Percentiles rank a stretch among this genome's conserved stretches.
Conservation (phyloP, 2,329 filamentous ascomycete genomes). For the Phoma sp. region DNA sequence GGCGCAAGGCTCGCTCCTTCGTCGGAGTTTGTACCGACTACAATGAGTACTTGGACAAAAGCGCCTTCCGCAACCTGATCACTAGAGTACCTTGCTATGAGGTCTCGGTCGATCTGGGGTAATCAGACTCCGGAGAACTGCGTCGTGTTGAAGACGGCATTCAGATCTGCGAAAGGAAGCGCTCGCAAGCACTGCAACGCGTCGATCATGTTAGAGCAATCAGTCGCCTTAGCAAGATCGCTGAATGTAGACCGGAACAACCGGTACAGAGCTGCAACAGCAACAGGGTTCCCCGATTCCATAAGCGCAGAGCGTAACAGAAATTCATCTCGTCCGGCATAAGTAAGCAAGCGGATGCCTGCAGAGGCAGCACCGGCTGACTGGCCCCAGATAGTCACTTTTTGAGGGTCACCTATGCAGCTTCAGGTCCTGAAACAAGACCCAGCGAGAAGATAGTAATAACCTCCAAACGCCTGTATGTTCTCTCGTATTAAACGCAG, state of each 20-base stretch:
- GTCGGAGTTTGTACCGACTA: not conserved
- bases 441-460: not conserved
- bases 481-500: conserved; percentile 60
- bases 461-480: conserved; percentile 26
- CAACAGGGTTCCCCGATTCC: not conserved
- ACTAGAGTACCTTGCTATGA: not conserved
- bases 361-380: conserved; percentile 58
- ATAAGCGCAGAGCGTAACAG: not conserved
- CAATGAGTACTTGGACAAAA: not conserved
- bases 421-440: not conserved
- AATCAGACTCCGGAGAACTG: not conserved
- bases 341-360: not conserved
- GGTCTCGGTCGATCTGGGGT: not conserved
- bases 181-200: not conserved
- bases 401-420: conserved; percentile 40
- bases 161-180: not conserved
- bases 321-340: not conserved
- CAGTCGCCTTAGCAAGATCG: not conserved
- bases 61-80: not conserved
- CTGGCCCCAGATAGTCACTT: conserved; percentile 62
- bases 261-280: not conserved
- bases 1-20: not conserved
- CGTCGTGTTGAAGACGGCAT: not conserved
- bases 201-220: not conserved
- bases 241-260: not conserved